A percentile compares a stretch with the other conserved stretches of the same genome.
Conservation (phyloP, 352 stramenopile genomes). For the Phytophthora aleatoria region DNA sequence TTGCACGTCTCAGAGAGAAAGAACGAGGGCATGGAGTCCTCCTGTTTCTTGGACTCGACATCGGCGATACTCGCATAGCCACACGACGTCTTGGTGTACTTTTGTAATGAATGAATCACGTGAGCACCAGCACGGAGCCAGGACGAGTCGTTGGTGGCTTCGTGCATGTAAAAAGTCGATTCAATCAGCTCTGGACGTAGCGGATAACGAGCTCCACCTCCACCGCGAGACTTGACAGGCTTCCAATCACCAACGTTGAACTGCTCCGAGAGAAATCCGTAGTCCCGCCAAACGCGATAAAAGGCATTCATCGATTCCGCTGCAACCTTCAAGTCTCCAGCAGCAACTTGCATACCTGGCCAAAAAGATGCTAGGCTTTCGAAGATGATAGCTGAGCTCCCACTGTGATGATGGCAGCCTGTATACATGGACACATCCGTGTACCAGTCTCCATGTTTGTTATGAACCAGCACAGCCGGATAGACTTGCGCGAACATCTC, state of each 20-base stretch:
- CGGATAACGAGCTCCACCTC: conserved; percentile 82
- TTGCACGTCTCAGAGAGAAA: conserved; percentile 99
- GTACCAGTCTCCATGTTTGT: conserved; percentile 87
- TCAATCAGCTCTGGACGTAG: conserved; percentile 98
- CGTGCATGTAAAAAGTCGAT: conserved; percentile 96
- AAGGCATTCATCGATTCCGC: conserved; percentile 93
- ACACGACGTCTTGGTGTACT: conserved; percentile 91
- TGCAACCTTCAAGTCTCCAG: conserved; percentile 89
- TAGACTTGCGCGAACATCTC: conserved; percentile 91
- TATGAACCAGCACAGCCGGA: conserved; percentile 64
- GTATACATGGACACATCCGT: conserved; percentile 87
- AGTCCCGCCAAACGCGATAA: conserved; percentile 94
- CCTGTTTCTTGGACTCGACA: conserved; percentile 86
- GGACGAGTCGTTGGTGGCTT: conserved; percentile 84
- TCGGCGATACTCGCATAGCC: conserved; percentile 92
- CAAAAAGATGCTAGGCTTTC: conserved; percentile 96
- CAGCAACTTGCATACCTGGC: conserved; percentile 95
- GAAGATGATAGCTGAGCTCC: conserved; percentile 54
- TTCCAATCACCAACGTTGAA: conserved; percentile 92
- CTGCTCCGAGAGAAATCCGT: conserved; percentile 96
- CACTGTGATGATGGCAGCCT: conserved; percentile 51
- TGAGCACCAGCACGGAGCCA: conserved; percentile 82
- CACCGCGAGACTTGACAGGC: conserved; percentile 48
- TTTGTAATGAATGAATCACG: conserved; percentile 88
- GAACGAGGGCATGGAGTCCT: conserved; percentile 98